Evolutionary conservation across 179 eudicot species (phyloP), one percentile per base, ranked within the genome.

Genomic region (Camellia oleifera): DNA sequence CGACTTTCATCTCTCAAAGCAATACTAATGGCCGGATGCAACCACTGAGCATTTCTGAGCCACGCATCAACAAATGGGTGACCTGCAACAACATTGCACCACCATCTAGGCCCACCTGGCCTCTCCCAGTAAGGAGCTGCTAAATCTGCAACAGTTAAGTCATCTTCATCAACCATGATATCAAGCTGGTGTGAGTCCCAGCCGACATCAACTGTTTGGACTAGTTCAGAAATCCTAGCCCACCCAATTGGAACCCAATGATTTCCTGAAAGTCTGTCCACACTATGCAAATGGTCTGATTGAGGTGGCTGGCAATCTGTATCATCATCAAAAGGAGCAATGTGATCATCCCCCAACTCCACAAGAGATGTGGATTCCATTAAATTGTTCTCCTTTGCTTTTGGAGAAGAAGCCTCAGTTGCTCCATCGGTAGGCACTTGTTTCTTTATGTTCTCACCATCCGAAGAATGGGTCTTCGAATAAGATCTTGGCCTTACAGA

Each of bases 1-100:
- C 92, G 93, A 70, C 97, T 90, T 85, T 96, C 99, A 85, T 96
- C 99, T 91, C 92, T 92, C 84, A 96, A 82, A 78, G 99, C 99
- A 84, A 86, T 78, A 80, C 97, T 94, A 71, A 96, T 86, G 23
- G 99, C 99, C 83, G 97, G 99, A 83, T 96, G 97, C 80, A 96
- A 88, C 98, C 98, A 96, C 83, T 88, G 96, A 83, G 97, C 94
- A 89, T 81, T 82, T 71, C 76, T 83, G 46, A 96, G 93, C 98
- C 98, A 96, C 58, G 91, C 84, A 57, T 83, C 86, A n/a, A 85
- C 81, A 67, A 79, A 78, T 1, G 87, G 92, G 82, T 96, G 94
- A 80, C 90, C 87, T 70, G 98, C 96, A 79, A 89, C 86, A 50
- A 96, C 89, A 78, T 96, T 98, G 77, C 98, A 92, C 99, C 99